Evolutionary conservation across 306 rosid species (phyloP), one percentile per base, ranked within the genome.

Genomic region (Dicorynia guianensis): DNA sequence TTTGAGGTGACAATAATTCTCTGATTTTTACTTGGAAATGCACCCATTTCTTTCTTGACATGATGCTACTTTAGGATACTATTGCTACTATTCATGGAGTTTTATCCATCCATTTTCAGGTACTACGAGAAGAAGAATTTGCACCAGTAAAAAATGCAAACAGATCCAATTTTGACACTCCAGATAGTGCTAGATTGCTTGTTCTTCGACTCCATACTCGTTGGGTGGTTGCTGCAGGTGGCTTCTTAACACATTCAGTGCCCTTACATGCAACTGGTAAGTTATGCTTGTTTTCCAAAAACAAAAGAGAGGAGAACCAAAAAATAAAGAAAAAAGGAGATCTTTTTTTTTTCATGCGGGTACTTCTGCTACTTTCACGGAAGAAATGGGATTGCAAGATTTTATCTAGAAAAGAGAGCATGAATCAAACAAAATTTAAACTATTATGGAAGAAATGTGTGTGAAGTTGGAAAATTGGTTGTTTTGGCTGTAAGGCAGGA

Each of bases 171-270:
- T 89, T 63, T 81, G 99, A 96, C 76, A 96, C 99, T 52, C 99
- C 99, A 10, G 99, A 96, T 56, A 92, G 96, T 83, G 99, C 99
- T 4, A 87, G 84, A 79, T 87, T 92, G 66, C 99, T 96, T 74
- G 93, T 96, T 67, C 96, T 96, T 64, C 91, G 99, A 76, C 99
- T 96, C 68, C 99, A 96, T 72, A 87, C 90, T 73, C 99, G 98
- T 39, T 96, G 99, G 99, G 96, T 92, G 40, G 93, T 90, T 46
- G 97, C 98, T 33, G 99, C 99, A 30, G 99, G 99, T 44, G 99
- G 99, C 80, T 96, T 96, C 90, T 84, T 96, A 75, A 96, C 99
- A 8, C 99, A 96, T 80, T 96, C 99, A 7, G 98, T 96, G 74
- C 99, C 99, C 57, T 75, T 96, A 66, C 92, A 92, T 73, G 89